Base-by-base conservation (phyloP, 495 filamentous ascomycete species). In the Pyrenopolyporus hunteri region DNA sequence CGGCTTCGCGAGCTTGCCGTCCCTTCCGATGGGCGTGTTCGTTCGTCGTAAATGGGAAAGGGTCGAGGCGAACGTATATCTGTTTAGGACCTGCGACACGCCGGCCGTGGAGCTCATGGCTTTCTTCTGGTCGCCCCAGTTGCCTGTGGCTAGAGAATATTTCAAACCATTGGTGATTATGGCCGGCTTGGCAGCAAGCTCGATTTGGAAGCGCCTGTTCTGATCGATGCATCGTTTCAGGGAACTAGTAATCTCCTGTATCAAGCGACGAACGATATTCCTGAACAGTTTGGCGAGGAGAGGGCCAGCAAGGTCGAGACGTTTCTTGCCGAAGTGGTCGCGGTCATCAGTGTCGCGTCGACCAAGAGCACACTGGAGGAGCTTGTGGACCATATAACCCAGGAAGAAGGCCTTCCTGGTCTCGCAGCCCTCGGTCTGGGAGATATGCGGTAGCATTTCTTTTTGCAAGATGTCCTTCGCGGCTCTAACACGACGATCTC, bases 81-180 rank as follows among this genome's bases (percentile, higher is more conserved):
- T 86, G 80, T 97, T 98, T 49, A 99, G 80, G 75, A 99, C 95
- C 76, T 99, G 94, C 7, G 93, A 97, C 23, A 99, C 94, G 77
- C 94, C 94, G 45, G 94, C 94, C 62, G 96, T 98, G 1, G 92
- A 88, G 63, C 85, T 89, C 63, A 89, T 89, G 14, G 94, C 93
- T 80, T 98, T 98, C 83, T 97, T 99, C 75, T 98, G 94, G 59
- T 98, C 94, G 58, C 95, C 95, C 94, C 94, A 99, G 74, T 99
- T 99, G 54, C 94, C 94, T 6, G 94, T 99, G n/a, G 94, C 93
- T 36, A 99, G 82, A 32, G 93, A 96, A 70, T 98, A 98, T 73
- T 96, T 95, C 65, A 99, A 78, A 37, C 91, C 95, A 70, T 93
- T 93, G 4, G 93, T 95, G 52, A 99, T 81, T 7, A 90, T 94